Base-by-base conservation (phyloP, 1,284 basidiomycete species). In the Filobasidium uniguttulatum region DNA sequence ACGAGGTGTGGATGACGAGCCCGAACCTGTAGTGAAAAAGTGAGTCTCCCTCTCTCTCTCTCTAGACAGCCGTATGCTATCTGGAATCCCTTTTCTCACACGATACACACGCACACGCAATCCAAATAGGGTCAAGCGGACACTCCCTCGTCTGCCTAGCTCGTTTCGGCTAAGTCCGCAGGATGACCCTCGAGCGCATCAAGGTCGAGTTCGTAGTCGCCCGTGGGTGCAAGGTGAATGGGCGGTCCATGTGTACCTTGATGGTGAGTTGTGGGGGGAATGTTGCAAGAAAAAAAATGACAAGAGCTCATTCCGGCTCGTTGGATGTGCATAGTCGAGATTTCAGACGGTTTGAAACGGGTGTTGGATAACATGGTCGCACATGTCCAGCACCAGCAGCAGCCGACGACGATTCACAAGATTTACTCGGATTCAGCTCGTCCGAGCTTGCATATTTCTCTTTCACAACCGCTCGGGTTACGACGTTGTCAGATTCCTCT, bases 161-260 rank as follows among this genome's bases (percentile, higher is more conserved):
- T n/a, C n/a, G n/a, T 38, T 19, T 38, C 23, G 26, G n/a, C 14
- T 38, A 59, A 59, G 44, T 5, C 57, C 61, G 3, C 50, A 50
- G 15, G 65, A 70, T 49, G 60, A 67, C 46, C 65, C 65, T 4
- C 37, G 58, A 0, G 41, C 54, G 23, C 68, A 70, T 57, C 62
- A 64, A 55, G 68, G 68, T 8, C 56, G 65, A 15, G 56, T 41
- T 9, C 61, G 68, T 30, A 55, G 64, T 2, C 56, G 67, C n/a
- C 62, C 62, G 3, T 70, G 59, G 55, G 64, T 66, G 0, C 58
- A 64, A 22, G 68, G 68, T 10, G 68, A 70, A 40, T 65, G 64
- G 53, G 64, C 63, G 46, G 59, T 64, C 26, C 68, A 70, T 50
- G 55, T 70, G 31, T 70, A 64, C 44, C 37, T 67, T 8, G 56